phyloP scores from a whole-genome alignment of 106 monocot genomes.

The Allium sativum region DNA sequence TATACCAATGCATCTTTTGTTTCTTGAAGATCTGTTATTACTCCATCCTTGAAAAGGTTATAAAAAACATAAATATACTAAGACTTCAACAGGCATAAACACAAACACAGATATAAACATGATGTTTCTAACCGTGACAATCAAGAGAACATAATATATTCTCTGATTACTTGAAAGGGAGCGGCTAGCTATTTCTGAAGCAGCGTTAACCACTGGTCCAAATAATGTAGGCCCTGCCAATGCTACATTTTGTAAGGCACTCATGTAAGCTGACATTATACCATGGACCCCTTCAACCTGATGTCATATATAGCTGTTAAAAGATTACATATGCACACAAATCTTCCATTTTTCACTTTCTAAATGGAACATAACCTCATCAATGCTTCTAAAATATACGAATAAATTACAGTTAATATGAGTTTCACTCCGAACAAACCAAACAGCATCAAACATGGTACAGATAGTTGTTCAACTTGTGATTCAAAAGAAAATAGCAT shows the following conservation, averaged over 20 bases:
- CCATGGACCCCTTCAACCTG: slow-evolving; percentile 93
- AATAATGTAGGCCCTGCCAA: slow-evolving; percentile 94
- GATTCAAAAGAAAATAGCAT: no score
- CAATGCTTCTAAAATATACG: no score
- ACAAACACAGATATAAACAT: neutral
- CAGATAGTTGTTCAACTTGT: no score
- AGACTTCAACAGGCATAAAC: neutral
- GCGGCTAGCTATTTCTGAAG: slow-evolving; percentile 56
- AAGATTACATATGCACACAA: no score
- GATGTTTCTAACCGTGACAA: slow-evolving; percentile 56
- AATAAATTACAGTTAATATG: no score
- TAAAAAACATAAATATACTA: neutral
- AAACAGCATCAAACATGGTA: neutral
- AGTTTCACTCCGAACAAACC: neutral
- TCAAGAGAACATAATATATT: slow-evolving; percentile 76
- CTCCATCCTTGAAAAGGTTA: slow-evolving; percentile 54
- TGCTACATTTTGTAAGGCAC: slow-evolving; percentile 84
- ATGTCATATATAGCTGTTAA: slow-evolving; percentile 7
- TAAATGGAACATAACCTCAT: no score
- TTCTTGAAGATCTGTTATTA: slow-evolving; percentile 90
- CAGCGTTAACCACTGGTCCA: slow-evolving; percentile 65
- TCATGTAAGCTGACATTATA: slow-evolving; percentile 79
- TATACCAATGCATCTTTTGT: slow-evolving; percentile 79
- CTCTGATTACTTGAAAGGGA: slow-evolving; percentile 31
- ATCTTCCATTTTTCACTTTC: no score